Evolutionary conservation across 2,329 filamentous ascomycete species (phyloP).

Genomic region (Parasarocladium wereldwijsianum): DNA sequence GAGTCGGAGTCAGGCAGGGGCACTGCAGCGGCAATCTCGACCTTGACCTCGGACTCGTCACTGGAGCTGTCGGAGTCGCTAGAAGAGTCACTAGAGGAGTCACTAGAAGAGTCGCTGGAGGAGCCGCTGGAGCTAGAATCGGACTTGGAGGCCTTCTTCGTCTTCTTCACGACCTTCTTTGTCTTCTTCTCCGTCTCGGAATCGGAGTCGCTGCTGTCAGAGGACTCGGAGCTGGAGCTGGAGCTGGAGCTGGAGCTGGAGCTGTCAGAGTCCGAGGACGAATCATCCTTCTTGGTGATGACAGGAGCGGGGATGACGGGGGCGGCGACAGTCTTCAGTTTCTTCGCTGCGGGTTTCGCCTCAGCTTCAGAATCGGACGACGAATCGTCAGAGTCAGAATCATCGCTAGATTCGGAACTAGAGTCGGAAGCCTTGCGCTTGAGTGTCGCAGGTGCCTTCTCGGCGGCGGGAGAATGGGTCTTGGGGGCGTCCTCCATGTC

Average conservation of each 20-base stretch:
- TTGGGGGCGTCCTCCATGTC: constrained; percentile 10
- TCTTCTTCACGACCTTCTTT: constrained; percentile 1
- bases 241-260: constrained; percentile 16
- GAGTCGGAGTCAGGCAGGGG: constrained; percentile 20
- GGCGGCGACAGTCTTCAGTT: constrained; percentile 24
- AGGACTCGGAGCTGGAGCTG: constrained; percentile 23
- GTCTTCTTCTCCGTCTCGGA: no score
- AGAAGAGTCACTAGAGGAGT: no score
- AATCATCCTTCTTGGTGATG: no score
- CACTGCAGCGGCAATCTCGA: constrained; percentile 15
- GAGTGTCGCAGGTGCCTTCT: constrained; percentile 11
- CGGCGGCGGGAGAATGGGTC: constrained; percentile 8
- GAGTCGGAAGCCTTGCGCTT: constrained; percentile 28
- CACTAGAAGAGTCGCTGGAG: no score
- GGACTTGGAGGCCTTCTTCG: no score
- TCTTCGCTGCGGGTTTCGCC: no score
- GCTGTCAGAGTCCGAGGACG: constrained; percentile 11
- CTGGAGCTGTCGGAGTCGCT: no score
- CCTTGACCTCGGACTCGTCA: constrained; percentile 3
- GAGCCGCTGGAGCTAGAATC: no score
- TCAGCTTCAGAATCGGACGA: constrained; percentile 16
- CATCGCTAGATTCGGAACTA: constrained; percentile 13
- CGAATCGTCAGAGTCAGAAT: constrained; percentile 15
- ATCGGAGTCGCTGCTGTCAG: constrained; percentile 13
- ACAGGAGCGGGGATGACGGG: no score